Base-by-base conservation (phyloP, 495 filamentous ascomycete genomes). In the Neurospora sp. region DNA sequence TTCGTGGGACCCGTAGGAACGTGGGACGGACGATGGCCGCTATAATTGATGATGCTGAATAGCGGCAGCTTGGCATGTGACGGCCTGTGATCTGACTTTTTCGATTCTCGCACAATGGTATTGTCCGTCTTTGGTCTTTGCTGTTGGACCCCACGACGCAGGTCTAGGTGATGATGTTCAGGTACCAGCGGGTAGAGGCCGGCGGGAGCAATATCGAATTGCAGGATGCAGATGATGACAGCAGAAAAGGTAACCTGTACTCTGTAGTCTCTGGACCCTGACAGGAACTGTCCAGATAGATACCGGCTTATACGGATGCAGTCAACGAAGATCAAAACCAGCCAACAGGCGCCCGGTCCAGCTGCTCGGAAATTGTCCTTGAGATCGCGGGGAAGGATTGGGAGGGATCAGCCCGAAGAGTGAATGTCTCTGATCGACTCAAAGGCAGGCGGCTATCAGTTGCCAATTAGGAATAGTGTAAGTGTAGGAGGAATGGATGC, bases 61-160 rank as follows among this genome's bases (percentile, higher is more conserved):
- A 78, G 77, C 71, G 74, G 73, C 75, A 69, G 45, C 79, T 79
- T 80, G 77, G 79, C 77, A 74, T 75, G 77, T 74, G 74, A 74
- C 73, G 69, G 48, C 48, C 48, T 59, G 48, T 61, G 53, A 35
- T 61, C 14, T 61, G 53, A 16, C 27, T 61, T 35, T 35, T 3
- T 27, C 35, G 53, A 31, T 61, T 61, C 12, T 61, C 12, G 53
- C 22, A 61, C 53, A 35, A 35, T 61, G 12, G 53, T 61, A 61
- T 61, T 48, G 35, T 68, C 59, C 65, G 16, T 59, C 40, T 35
- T 70, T 31, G 37, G 65, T 61, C 38, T 69, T 42, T 45, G 65
- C 17, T 35, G 27, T 61, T 61, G 53, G 53, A 61, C 53, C 53
- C 22, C 53, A 61, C 53, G 6, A 61, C 27, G 53, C 53, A 61